Evolutionary conservation across 31 red algal species (phyloP).

Genomic region (Odonthalia washingtoniensis): DNA sequence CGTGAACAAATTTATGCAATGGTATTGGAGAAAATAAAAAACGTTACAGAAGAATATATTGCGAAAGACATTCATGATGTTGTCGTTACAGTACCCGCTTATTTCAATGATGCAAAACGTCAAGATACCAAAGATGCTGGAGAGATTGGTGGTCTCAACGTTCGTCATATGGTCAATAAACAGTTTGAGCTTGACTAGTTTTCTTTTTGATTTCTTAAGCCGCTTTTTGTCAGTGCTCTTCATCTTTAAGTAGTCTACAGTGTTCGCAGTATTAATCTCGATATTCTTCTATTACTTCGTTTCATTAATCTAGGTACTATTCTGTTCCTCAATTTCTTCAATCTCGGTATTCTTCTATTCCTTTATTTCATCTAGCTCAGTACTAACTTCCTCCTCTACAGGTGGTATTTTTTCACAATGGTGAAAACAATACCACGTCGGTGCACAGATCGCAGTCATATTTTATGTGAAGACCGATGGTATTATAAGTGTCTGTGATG

Average conservation of each 20-base stretch:
- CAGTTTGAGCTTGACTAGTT: too few species aligned
- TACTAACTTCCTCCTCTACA: too few species aligned
- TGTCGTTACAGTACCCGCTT: constrained; percentile 99
- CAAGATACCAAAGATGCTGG: constrained; percentile 99
- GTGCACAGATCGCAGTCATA: constrained; percentile 97
- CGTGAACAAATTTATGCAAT: constrained; percentile 97
- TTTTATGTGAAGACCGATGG: constrained; percentile 96
- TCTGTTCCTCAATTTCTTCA: too few species aligned
- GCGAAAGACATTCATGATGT: constrained; percentile 93
- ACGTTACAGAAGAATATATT: constrained; percentile 95
- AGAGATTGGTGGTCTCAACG: constrained; percentile 93
- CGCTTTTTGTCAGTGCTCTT: constrained; percentile 93
- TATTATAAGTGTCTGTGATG: constrained; percentile 91
- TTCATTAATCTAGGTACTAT: too few species aligned
- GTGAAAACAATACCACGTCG: too few species aligned
- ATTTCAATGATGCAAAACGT: constrained; percentile 98
- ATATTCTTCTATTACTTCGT: too few species aligned
- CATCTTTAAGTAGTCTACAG: too few species aligned
- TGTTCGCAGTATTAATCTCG: too few species aligned
- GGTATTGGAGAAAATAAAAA: constrained; percentile 99
- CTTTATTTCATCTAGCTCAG: too few species aligned
- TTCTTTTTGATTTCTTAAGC: too few species aligned
- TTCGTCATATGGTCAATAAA: constrained; percentile 98
- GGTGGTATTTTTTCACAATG: too few species aligned
- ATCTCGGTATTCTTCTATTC: too few species aligned